These are phyloP conservation scores for Sanghuangporus weigelae DNA, from an alignment of 1,284 basidiomycete genomes.

Conservation along the genomic window DNA sequence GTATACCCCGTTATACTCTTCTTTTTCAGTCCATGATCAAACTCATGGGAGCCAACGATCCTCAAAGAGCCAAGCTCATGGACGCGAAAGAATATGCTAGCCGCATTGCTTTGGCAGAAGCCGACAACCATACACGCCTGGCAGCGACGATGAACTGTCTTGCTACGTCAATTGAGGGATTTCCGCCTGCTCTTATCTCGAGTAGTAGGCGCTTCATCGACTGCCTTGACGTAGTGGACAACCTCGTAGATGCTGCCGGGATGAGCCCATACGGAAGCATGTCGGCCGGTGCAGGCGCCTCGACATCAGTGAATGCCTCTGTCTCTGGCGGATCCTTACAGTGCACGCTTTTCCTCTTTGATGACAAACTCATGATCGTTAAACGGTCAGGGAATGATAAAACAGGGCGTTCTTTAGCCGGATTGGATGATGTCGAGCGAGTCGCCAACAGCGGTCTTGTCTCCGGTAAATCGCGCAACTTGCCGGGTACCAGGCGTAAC, in stretches of 20 bases:
- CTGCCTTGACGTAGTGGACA: constrained; percentile 91
- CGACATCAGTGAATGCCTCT: background rate
- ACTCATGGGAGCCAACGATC: constrained; percentile 72
- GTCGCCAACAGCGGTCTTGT: constrained; percentile 53
- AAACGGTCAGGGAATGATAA: constrained; percentile 80
- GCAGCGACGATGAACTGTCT: constrained; percentile 89
- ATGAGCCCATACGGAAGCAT: constrained; percentile 16
- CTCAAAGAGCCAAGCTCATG: constrained; percentile 76
- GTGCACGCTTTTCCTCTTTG: constrained; percentile 91
- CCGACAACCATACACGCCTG: constrained; percentile 86
- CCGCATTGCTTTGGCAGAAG: constrained; percentile 88
- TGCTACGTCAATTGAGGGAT: constrained; percentile 81
- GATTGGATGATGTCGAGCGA: constrained; percentile 81
- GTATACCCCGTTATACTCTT: constrained; percentile 93
- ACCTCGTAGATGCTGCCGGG: constrained; percentile 45
- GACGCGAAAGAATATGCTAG: constrained; percentile 87
- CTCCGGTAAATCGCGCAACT: constrained; percentile 23
- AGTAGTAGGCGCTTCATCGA: constrained; percentile 87
- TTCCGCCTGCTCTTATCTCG: constrained; percentile 84
- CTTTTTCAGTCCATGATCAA: constrained; percentile 90
- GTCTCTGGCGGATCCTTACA: constrained; percentile 44
- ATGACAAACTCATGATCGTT: constrained; percentile 89
- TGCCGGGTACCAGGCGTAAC: constrained; percentile 67
- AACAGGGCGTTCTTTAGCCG: constrained; percentile 70
- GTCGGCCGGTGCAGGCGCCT: constrained; percentile 15